phyloP scores from a whole-genome alignment of 2,329 filamentous ascomycete genomes.

The Epichloe aotearoae region DNA sequence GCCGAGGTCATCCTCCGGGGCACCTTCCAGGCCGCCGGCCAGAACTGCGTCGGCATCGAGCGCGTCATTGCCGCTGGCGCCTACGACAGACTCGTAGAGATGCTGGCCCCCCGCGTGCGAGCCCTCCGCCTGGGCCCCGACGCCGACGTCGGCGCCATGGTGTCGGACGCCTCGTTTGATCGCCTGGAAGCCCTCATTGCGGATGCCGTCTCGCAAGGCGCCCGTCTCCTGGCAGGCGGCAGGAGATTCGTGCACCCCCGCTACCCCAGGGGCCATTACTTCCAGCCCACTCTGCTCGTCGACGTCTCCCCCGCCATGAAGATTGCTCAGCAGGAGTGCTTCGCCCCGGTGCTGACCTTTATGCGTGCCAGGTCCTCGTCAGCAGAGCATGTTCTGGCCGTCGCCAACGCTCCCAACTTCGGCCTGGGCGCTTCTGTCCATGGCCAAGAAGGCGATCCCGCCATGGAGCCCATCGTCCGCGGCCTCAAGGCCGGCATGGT shows the following conservation, averaged over 20 bases:
- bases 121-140: constrained; percentile 63
- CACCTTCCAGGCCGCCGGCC: constrained; percentile 86
- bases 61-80: constrained; percentile 69
- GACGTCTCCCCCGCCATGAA: constrained; percentile 78
- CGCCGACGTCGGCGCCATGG: constrained; percentile 79
- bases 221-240: constrained; percentile 70
- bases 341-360: constrained; percentile 78
- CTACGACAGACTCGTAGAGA: constrained; percentile 60
- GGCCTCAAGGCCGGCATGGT: constrained; percentile 79
- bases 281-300: constrained; percentile 78
- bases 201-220: constrained; percentile 67
- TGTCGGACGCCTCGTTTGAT: constrained; percentile 64
- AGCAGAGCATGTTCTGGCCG: constrained; percentile 49
- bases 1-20: constrained; percentile 78
- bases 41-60: constrained; percentile 97
- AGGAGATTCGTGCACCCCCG: constrained; percentile 56
- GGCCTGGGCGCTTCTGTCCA: constrained; percentile 85
- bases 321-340: constrained; percentile 84
- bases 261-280: constrained; percentile 76
- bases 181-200: constrained; percentile 63
- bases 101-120: constrained; percentile 64
- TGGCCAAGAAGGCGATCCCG: constrained; percentile 48
- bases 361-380: constrained; percentile 57
- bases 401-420: constrained; percentile 77
- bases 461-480: constrained; percentile 50